Conservation (phyloP, 202 grass and related monocot species). For the Alloteropsis angusta region DNA sequence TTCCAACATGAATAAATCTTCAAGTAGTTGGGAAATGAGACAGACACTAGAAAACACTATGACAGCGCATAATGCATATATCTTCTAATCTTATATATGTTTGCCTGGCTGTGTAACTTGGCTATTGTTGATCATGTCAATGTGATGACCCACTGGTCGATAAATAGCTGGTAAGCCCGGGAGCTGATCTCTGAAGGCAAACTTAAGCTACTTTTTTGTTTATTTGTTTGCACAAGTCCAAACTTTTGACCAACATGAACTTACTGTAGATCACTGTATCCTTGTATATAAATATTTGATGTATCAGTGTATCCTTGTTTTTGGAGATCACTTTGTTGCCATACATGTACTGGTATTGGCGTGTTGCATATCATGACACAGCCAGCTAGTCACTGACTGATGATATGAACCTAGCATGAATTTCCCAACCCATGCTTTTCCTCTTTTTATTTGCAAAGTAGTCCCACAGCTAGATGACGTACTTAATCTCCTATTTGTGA, state of each 20-base stretch:
- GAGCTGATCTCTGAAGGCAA: slow-evolving; percentile 2
- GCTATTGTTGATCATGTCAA: not conserved
- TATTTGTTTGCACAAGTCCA: not conserved
- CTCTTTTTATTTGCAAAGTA: not conserved
- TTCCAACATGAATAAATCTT: slow-evolving; percentile 6
- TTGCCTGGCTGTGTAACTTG: not conserved
- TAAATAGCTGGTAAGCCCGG: not conserved
- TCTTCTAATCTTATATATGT: not conserved
- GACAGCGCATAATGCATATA: not conserved
- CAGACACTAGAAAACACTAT: not conserved
- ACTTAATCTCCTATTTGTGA: not conserved
- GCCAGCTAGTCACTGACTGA: not conserved
- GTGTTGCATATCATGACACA: too few relatives aligned
- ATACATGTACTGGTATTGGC: too few relatives aligned
- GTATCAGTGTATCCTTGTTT: too few relatives aligned
- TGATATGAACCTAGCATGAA: not conserved
- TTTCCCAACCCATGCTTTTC: not conserved
- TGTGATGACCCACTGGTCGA: not conserved
- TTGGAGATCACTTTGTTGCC: too few relatives aligned
- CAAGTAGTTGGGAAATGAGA: not conserved
- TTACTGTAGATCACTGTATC: too few relatives aligned
- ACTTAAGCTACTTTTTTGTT: not conserved
- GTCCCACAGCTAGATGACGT: not conserved
- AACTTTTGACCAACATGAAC: not conserved
- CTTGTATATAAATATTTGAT: too few relatives aligned